phyloP scores from a whole-genome alignment of 1,139 yeast species.

The Nakaseomyces kungkrabaensis region DNA sequence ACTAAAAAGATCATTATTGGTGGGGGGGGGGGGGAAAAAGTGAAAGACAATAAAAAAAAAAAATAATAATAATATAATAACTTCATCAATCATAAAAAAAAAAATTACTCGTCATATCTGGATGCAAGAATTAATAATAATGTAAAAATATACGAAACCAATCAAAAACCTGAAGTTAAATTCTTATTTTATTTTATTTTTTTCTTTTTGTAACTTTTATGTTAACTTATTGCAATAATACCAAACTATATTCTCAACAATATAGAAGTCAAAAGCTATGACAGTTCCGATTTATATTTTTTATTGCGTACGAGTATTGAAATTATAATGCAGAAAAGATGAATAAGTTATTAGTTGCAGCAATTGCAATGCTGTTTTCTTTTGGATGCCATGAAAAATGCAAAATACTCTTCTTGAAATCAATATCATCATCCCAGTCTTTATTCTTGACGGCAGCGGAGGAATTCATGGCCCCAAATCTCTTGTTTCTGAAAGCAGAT shows the following conservation, averaged over 20 bases:
- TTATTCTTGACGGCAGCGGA: slow-evolving; percentile 33
- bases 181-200: no score
- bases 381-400: slow-evolving; percentile 98
- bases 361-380: slow-evolving; percentile 94
- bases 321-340: slow-evolving; percentile 56
- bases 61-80: no score
- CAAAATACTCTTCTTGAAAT: slow-evolving; percentile 87
- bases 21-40: not conserved
- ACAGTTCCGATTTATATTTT: no score
- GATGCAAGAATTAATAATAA: not conserved
- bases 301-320: not conserved
- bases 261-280: no score
- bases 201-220: no score
- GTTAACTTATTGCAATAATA: no score
- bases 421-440: slow-evolving; percentile 72
- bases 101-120: not conserved
- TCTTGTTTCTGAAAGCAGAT: slow-evolving; percentile 66
- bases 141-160: no score
- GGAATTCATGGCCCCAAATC: slow-evolving; percentile 24
- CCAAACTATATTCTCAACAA: no score
- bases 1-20: not conserved
- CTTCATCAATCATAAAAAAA: no score
- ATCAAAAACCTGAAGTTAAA: no score
- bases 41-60: no score
- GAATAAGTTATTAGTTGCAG: slow-evolving; percentile 92